phyloP scores from a whole-genome alignment of 2,329 filamentous ascomycete species.

The Curvularia sp. region DNA sequence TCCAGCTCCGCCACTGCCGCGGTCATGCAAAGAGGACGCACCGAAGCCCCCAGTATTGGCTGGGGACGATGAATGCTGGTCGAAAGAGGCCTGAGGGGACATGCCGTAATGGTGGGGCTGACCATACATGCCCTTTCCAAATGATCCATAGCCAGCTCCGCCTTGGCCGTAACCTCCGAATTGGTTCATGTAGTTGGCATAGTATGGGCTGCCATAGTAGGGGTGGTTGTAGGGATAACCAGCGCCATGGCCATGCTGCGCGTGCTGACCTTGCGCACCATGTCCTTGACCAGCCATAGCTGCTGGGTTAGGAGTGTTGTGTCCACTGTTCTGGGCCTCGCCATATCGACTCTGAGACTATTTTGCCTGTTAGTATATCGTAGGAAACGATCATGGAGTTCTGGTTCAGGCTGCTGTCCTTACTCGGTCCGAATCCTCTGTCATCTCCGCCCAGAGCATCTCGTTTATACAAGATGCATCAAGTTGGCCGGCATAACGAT shows the following conservation, averaged over 20 bases:
- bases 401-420: conserved; percentile 11
- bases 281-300: conserved; percentile 63
- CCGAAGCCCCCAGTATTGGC: conserved; percentile 65
- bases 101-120: conserved; percentile 68
- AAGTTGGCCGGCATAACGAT: conserved; percentile 11
- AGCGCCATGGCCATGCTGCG: conserved; percentile 56
- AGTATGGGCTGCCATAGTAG: conserved; percentile 69
- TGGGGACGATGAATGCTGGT: conserved; percentile 69
- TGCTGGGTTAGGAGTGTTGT: conserved; percentile 87
- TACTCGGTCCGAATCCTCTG: conserved; percentile 11
- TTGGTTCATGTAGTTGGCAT: conserved; percentile 69
- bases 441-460: conserved; percentile 11
- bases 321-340: conserved; percentile 84
- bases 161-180: conserved; percentile 63
- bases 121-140: conserved; percentile 67
- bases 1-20: conserved; percentile 55
- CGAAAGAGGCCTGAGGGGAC: conserved; percentile 64
- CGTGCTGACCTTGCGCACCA: conserved; percentile 56
- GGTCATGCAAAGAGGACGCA: conserved; percentile 56
- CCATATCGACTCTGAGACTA: conserved; percentile 72
- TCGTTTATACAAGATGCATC: conserved; percentile 10
- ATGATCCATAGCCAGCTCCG: conserved; percentile 58
- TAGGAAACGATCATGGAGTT: not conserved
- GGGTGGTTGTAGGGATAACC: conserved; percentile 62
- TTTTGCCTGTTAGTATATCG: conserved; percentile 25